Evolutionary conservation across 352 stramenopile genomes (phyloP), one percentile per base, ranked within the genome.

Genomic region (Heterotrichella gracilis): DNA sequence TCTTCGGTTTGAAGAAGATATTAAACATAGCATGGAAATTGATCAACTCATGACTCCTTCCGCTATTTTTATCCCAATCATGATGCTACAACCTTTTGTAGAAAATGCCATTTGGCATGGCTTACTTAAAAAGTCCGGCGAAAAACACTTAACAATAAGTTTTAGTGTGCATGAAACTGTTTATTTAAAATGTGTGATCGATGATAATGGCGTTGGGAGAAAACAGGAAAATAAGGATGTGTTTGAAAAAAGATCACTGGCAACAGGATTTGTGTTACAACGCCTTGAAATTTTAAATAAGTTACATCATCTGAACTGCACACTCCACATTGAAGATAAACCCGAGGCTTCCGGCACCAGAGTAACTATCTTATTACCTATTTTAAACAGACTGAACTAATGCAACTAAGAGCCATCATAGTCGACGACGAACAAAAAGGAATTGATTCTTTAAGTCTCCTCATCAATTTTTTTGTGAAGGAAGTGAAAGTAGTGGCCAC

Each of bases 381-480:
- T 53, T 53, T n/a, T 53, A 17, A 53, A 53, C n/a, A 53, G n/a
- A 53, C n/a, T n/a, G n/a, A 53, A 53, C 32, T 17, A 17, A 53
- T 53, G 32, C 32, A 17, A 17, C 9, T 53, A 53, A 53, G 32
- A 53, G 32, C 32, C 9, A 9, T 53, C 9, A 53, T 53, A 9
- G n/a, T 53, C n/a, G 32, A 53, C n/a, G 32, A 53, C 32, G 32
- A 53, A 53, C 32, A 53, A 53, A 53, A 53, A n/a, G 32, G 32
- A n/a, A 53, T 53, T 53, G 32, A 53, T n/a, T 9, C 32, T n/a
- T n/a, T 53, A 9, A 53, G n/a, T 9, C 9, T 53, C 32, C 32
- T 53, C n/a, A 53, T 53, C n/a, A 53, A n/a, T n/a, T 17, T 9
- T 9, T 53, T 53, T 53, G n/a, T 53, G 9, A n/a, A 53, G n/a